Percentiles rank a stretch among this genome's conserved stretches.
Conservation (phyloP, 352 stramenopile genomes). For the Phytophthora europaea region DNA sequence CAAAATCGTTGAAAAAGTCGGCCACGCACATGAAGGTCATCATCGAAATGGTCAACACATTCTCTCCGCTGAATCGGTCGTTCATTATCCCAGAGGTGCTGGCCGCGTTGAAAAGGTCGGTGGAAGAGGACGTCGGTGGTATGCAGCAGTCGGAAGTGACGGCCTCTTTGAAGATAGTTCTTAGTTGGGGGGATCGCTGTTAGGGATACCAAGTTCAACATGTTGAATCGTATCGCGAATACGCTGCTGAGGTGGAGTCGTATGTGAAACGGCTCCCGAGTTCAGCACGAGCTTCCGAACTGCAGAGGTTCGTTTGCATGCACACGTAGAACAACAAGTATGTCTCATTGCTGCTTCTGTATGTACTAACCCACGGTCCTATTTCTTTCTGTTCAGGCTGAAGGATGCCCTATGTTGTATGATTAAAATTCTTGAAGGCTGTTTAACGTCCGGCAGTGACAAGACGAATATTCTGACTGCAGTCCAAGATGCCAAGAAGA, state of each 20-base stretch:
- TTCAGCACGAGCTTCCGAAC: background rate
- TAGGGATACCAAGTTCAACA: background rate
- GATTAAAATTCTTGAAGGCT: background rate
- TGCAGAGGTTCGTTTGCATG: background rate
- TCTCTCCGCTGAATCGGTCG: background rate
- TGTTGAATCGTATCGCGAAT: conserved; percentile 5
- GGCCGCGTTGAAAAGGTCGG: background rate
- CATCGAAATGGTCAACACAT: background rate
- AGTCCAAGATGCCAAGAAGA: conserved; percentile 7
- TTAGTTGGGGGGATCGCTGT: background rate
- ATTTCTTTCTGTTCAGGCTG: background rate
- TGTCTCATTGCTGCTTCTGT: background rate
- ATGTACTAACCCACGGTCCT: background rate
- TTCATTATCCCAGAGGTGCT: background rate
- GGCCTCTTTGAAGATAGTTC: background rate
- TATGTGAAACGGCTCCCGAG: background rate
- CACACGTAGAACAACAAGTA: background rate
- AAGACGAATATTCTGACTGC: background rate
- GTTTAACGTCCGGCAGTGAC: too few relatives aligned
- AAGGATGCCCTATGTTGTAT: background rate
- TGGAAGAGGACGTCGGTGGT: background rate
- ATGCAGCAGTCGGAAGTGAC: conserved; percentile 2
- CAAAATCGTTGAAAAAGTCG: background rate
- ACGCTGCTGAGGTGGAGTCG: background rate
- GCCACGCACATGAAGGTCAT: conserved; percentile 11